Evolutionary conservation across 2,329 filamentous ascomycete species (phyloP), one percentile per base, ranked within the genome.

Genomic region (Gyromitra esculenta): DNA sequence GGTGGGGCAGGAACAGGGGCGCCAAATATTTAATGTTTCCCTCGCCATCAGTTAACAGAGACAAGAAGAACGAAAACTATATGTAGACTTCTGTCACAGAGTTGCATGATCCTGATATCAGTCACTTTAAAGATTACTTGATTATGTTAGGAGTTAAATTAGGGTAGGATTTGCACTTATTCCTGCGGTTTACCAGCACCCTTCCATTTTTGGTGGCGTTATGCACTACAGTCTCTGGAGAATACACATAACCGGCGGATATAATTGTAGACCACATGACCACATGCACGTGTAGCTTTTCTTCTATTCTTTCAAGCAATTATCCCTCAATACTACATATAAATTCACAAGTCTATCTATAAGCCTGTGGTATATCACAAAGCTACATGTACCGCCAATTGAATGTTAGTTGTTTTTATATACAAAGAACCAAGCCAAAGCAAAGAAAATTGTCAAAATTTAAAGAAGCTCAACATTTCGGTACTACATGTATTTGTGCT

Each of bases 1-100:
- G 13, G 57, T 41, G 57, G 57, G 57, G 52, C 31, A 35, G 18
- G 52, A 31, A 56, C 52, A 56, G 52, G 52, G 52, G 37, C 18
- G 37, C 31, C 50, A 18, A 15, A 52, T 18, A 15, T 52, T 52
- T 52, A 18, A 7, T 13, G 15, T 52, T 31, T 31, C 18, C 21
- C 50, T 21, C 6, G 31, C 18, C 13, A 9, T 37, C n/a, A n/a
- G 7, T 9, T 57, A 37, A 57, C 31, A 5, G 25, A 35, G 31
- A 57, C 37, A 35, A 57, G 15, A 9, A 35, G 21, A 25, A 57
- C 5, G 18, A 57, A 39, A 7, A 7, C 18, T 21, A 21, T 21
- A 21, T 21, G 18, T 43, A 15, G n/a, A 18, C 5, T n/a, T 2
- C 48, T 50, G n/a, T 50, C 5, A 18, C 2, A 45, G 1, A 35